Percentiles rank a stretch among this genome's conserved stretches.
phyloP scores from a whole-genome alignment of 345 rosid species.

The Geranium brycei region DNA sequence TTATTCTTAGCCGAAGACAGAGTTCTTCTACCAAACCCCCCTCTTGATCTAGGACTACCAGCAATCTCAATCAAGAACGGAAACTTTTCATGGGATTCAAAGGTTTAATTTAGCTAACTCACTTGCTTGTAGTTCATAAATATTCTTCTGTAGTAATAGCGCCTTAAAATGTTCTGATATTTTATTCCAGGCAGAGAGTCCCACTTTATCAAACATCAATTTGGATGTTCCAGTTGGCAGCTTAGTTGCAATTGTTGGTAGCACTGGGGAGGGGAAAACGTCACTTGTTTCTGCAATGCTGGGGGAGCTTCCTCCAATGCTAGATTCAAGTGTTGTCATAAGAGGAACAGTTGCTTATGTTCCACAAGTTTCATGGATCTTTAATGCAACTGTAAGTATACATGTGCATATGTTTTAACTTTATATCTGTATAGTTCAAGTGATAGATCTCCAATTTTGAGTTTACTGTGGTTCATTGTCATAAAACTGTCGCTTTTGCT shows the following conservation, averaged over 20 bases:
- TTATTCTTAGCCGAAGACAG: constrained; percentile 82
- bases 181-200: constrained; percentile 63
- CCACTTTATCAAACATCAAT: constrained; percentile 75
- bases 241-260: constrained; percentile 91
- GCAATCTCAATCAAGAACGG: constrained; percentile 82
- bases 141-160: neutral
- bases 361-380: constrained; percentile 99
- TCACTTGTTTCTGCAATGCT: constrained; percentile 94
- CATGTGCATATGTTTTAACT: neutral
- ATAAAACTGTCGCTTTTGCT: no score
- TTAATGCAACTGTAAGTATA: constrained; percentile 79
- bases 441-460: neutral
- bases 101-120: constrained; percentile 33
- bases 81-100: constrained; percentile 84
- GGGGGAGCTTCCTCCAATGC: constrained; percentile 82
- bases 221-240: constrained; percentile 77
- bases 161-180: constrained; percentile 9
- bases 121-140: neutral
- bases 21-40: constrained; percentile 84
- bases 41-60: constrained; percentile 53
- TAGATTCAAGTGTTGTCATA: constrained; percentile 48
- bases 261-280: constrained; percentile 98
- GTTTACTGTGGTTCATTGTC: neutral
- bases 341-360: constrained; percentile 94
- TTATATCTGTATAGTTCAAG: neutral